Conservation (phyloP, 192 early-diverging fungal genomes). For the Coemansia sp. region DNA sequence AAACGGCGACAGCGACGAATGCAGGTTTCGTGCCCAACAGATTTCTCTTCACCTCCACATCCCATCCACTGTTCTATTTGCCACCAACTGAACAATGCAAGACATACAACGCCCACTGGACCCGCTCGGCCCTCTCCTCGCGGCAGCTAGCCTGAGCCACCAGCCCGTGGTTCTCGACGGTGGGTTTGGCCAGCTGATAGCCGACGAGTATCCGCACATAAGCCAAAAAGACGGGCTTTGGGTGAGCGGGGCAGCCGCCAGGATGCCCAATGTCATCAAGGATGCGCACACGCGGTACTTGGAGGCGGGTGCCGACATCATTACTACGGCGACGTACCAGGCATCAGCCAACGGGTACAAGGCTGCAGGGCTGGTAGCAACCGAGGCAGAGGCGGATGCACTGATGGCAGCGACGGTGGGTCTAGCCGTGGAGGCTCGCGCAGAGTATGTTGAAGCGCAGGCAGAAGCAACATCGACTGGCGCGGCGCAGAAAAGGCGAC, state of each 20-base stretch:
- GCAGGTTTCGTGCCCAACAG: too few species aligned
- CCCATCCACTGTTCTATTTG: background rate
- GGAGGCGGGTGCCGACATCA: slow-evolving; percentile 55
- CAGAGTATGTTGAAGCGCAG: slow-evolving; percentile 15
- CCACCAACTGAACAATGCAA: background rate
- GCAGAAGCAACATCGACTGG: slow-evolving; percentile 1
- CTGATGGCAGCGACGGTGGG: slow-evolving; percentile 42
- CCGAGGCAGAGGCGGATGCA: slow-evolving; percentile 13
- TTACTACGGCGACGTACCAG: slow-evolving; percentile 57
- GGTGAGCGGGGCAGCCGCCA: slow-evolving; percentile 16
- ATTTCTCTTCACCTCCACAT: background rate
- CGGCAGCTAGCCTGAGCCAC: background rate
- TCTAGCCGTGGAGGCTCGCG: slow-evolving; percentile 52
- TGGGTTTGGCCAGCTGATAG: slow-evolving; percentile 28
- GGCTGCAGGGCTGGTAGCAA: slow-evolving; percentile 27
- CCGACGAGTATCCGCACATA: slow-evolving; percentile 13
- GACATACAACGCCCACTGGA: background rate
- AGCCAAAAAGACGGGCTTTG: slow-evolving; percentile 17
- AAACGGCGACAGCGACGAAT: too few species aligned
- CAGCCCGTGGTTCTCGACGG: slow-evolving; percentile 19
- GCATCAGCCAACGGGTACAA: slow-evolving; percentile 46
- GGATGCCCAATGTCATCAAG: slow-evolving; percentile 10
- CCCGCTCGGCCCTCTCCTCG: background rate
- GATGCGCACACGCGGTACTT: slow-evolving; percentile 48
- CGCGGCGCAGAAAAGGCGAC: background rate